Base-by-base conservation (phyloP, 345 rosid genomes). In the Gossypium rotundifolium region DNA sequence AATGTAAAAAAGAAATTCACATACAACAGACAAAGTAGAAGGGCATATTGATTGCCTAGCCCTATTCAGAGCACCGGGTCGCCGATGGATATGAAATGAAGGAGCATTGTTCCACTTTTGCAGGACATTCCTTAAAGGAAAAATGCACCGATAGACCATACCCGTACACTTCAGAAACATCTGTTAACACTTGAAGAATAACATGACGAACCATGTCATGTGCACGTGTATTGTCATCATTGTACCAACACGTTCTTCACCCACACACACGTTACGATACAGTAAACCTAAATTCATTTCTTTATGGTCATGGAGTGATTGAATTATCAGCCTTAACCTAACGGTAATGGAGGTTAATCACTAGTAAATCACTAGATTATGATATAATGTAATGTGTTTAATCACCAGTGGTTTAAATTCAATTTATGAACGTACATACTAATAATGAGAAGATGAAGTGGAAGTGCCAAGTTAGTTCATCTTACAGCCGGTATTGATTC, bases 141-240 rank as follows among this genome's bases (percentile, higher is more conserved):
- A 54, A 75, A 74, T 69, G 86, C 85, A 79, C 84, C 81, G 83
- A 53, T 65, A 70, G 70, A n/a, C 7, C 45, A 60, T 14, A 48
- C 52, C 52, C 3, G 13, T 48, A 71, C 42, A 44, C 76, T 66
- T 80, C 61, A 62, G 80, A 79, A 79, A 72, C 84, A 75, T 72
- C 77, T 52, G 13, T 44, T 68, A 23, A 40, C 67, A 60, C 76
- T 12, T 27, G 0, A 33, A 33, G 7, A 33, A 33, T 33, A 33
- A 42, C 58, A 44, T 42, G 79, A 80, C 74, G 72, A 67, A 76
- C 66, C 14, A 61, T 80, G 80, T 63, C 14, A 61, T 80, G 80
- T 63, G 83, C 92, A 86, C 97, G 95, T 88, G 93, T 81, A 79
- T 73, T 82, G 79, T 84, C 83, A 86, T 85, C 78, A 77, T 84